These are phyloP conservation scores for Begonia peltatifolia DNA, from an alignment of 306 rosid genomes.

Conservation along the genomic window DNA sequence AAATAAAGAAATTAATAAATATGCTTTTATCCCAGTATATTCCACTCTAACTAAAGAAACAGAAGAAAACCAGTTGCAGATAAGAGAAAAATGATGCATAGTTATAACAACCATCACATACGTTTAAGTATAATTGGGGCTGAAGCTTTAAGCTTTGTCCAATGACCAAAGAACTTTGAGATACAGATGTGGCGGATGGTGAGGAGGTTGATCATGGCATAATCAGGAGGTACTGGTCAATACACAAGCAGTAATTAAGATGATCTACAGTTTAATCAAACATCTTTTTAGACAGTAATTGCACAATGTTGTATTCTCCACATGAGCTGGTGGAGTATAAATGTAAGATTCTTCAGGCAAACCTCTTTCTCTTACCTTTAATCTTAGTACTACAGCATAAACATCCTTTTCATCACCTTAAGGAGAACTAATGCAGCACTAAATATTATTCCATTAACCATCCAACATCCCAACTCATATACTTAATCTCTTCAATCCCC, in stretches of 20 bases:
- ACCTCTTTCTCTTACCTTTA: not conserved
- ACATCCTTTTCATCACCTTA: slow-evolving; percentile 7
- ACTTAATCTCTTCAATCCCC: slow-evolving; percentile 28
- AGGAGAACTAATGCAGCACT: slow-evolving; percentile 12
- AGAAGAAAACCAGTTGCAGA: too few species aligned
- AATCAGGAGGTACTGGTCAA: not conserved
- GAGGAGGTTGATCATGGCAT: not conserved
- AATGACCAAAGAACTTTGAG: too few species aligned
- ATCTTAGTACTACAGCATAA: slow-evolving; percentile 2
- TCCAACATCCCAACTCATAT: slow-evolving; percentile 47
- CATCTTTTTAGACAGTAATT: not conserved
- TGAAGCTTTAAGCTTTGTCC: too few species aligned
- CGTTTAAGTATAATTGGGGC: too few species aligned
- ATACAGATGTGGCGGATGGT: too few species aligned
- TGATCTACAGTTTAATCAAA: not conserved
- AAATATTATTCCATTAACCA: slow-evolving; percentile 31
- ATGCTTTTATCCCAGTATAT: too few species aligned
- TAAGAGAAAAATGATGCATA: too few species aligned
- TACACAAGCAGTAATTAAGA: not conserved
- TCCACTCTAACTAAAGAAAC: too few species aligned
- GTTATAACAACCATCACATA: too few species aligned
- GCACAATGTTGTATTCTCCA: slow-evolving; percentile 16
- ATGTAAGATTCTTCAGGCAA: slow-evolving; percentile 48
- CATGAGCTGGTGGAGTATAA: slow-evolving; percentile 51
- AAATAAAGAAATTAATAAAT: too few species aligned